Percentiles rank a stretch among this genome's conserved stretches.
These are phyloP conservation scores for Solanum medicagineum DNA, from an alignment of 257 asterid genomes.

Conservation along the genomic window DNA sequence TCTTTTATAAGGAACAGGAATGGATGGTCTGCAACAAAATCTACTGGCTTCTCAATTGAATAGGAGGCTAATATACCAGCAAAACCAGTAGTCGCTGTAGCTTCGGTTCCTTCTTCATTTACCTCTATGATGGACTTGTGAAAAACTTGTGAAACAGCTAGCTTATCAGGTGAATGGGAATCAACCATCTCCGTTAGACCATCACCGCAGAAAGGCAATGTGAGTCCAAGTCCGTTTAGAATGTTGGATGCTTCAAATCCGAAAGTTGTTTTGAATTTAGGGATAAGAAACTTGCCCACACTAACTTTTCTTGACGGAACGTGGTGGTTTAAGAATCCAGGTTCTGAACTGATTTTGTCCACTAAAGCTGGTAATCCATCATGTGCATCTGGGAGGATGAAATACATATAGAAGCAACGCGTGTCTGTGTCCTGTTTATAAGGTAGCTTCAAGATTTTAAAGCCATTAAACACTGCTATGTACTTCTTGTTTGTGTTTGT, in stretches of 20 bases:
- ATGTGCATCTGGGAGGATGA: slow-evolving; percentile 17
- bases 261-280: slow-evolving; percentile 20
- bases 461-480: slow-evolving; percentile 1
- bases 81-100: slow-evolving; percentile 4
- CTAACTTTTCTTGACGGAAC: background rate
- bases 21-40: slow-evolving; percentile 48
- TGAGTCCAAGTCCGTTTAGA: slow-evolving; percentile 11
- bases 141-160: slow-evolving; percentile 8
- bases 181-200: slow-evolving; percentile 20
- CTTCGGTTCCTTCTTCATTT: slow-evolving; percentile 28
- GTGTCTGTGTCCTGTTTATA: slow-evolving; percentile 11
- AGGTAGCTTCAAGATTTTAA: slow-evolving; percentile 16
- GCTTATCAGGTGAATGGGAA: background rate
- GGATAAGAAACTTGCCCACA: slow-evolving; percentile 10
- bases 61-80: background rate
- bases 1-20: slow-evolving; percentile 26
- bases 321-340: slow-evolving; percentile 13
- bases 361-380: slow-evolving; percentile 13
- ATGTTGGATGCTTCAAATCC: slow-evolving; percentile 27
- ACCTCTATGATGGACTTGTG: slow-evolving; percentile 9
- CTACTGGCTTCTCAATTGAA: slow-evolving; percentile 9
- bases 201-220: slow-evolving; percentile 9
- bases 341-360: slow-evolving; percentile 1
- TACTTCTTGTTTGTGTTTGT: slow-evolving; percentile 12
- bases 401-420: slow-evolving; percentile 17